Conservation (phyloP, 768 basidiomycete species). For the Leccinum subgranulosum region DNA sequence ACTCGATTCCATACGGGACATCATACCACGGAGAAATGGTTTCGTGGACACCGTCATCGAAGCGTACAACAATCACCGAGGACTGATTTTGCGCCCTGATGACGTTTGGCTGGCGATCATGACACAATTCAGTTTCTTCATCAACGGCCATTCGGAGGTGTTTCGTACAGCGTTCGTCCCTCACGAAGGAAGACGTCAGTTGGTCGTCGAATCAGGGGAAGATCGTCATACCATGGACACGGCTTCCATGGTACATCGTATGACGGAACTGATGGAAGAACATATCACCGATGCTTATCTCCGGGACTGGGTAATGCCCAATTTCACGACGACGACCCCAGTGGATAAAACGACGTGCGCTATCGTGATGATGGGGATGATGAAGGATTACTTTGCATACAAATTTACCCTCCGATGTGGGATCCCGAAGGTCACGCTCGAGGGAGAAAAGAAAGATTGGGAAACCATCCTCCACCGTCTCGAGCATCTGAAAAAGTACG, state of each 20-base stretch:
- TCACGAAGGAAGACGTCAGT: slow-evolving; percentile 22
- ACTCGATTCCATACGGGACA: slow-evolving; percentile 23
- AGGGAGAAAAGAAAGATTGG: slow-evolving; percentile 42
- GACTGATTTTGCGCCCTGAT: slow-evolving; percentile 45
- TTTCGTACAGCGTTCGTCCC: slow-evolving; percentile 32
- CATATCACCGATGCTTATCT: slow-evolving; percentile 26
- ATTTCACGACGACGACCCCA: slow-evolving; percentile 43
- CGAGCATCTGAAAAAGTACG: slow-evolving; percentile 39
- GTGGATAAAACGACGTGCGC: slow-evolving; percentile 38
- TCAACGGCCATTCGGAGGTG: slow-evolving; percentile 35
- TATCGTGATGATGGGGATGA: slow-evolving; percentile 41
- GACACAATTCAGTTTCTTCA: slow-evolving; percentile 38
- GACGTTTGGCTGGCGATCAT: slow-evolving; percentile 43
- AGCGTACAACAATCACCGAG: slow-evolving; percentile 35
- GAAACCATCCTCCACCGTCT: slow-evolving; percentile 33
- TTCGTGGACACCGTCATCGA: slow-evolving; percentile 35
- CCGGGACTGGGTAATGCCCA: slow-evolving; percentile 39
- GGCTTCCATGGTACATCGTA: slow-evolving; percentile 23
- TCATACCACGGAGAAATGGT: slow-evolving; percentile 31
- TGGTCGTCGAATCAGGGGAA: slow-evolving; percentile 24
- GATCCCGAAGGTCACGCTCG: slow-evolving; percentile 43
- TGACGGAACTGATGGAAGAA: slow-evolving; percentile 21
- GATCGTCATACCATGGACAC: slow-evolving; percentile 31
- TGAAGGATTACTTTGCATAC: slow-evolving; percentile 41
- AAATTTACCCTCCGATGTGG: slow-evolving; percentile 34